Conservation (phyloP, 108 stramenopile species). For the Nitzschia inconspicua region DNA sequence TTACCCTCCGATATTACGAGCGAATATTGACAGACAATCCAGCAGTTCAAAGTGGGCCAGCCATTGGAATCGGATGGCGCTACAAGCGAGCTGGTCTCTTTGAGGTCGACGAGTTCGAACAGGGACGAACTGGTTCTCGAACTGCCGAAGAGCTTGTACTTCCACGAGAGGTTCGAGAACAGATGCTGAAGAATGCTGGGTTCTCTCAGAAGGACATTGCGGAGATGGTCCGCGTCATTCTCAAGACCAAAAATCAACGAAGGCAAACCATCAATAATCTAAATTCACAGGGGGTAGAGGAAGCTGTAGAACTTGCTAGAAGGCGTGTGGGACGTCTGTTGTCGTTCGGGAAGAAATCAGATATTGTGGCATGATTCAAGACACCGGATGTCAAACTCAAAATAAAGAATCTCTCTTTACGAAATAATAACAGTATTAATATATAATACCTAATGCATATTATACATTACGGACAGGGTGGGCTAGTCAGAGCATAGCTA, state of each 20-base stretch:
- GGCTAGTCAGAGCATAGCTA: no score
- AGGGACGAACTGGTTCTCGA: constrained; percentile 2
- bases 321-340: constrained; percentile 68
- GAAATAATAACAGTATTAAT: no score
- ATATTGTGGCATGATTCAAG: no score
- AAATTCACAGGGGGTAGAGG: constrained; percentile 1
- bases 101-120: constrained; percentile 17
- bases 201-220: constrained; percentile 15
- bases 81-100: constrained; percentile 12
- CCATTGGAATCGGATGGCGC: constrained; percentile 23
- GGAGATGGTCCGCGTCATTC: constrained; percentile 13
- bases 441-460: no score
- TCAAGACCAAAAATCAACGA: constrained; percentile 23
- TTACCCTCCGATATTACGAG: constrained; percentile 46
- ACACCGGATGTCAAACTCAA: no score
- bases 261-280: constrained; percentile 21
- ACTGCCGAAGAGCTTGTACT: constrained; percentile 12
- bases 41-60: constrained; percentile 10
- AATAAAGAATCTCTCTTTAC: no score
- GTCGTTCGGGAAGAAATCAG: constrained; percentile 15
- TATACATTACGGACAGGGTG: no score
- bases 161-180: constrained; percentile 20
- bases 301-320: constrained; percentile 36
- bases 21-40: constrained; percentile 57
- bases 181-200: constrained; percentile 19